phyloP scores from a whole-genome alignment of 2,329 filamentous ascomycete genomes.

The Eutypa lata region DNA sequence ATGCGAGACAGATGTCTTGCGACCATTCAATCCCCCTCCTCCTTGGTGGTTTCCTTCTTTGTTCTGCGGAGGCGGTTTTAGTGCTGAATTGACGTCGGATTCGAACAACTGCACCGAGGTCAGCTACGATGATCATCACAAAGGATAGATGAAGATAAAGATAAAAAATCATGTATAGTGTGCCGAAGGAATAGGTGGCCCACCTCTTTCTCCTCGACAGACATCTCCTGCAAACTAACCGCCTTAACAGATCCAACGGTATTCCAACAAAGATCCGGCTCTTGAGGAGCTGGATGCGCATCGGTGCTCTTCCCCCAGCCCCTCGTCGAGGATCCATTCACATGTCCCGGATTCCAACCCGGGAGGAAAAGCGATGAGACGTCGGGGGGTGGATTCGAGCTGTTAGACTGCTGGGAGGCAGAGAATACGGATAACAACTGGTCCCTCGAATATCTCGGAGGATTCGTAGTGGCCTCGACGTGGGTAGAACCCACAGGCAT shows the following conservation, averaged over 20 bases:
- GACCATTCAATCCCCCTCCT: slow-evolving; percentile 59
- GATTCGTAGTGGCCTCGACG: slow-evolving; percentile 39
- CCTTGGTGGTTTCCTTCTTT: slow-evolving; percentile 57
- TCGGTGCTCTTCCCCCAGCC: slow-evolving; percentile 79
- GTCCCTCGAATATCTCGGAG: slow-evolving; percentile 72
- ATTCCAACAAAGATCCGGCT: slow-evolving; percentile 94
- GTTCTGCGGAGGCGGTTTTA: slow-evolving; percentile 81
- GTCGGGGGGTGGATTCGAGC: slow-evolving; percentile 53
- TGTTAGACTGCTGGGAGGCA: slow-evolving; percentile 41
- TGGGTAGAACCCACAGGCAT: slow-evolving; percentile 52
- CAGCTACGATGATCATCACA: slow-evolving; percentile 15
- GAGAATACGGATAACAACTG: slow-evolving; percentile 73
- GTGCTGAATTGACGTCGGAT: slow-evolving; percentile 85
- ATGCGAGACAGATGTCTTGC: slow-evolving; percentile 81
- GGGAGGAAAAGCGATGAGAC: slow-evolving; percentile 67
- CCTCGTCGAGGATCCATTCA: slow-evolving; percentile 60
- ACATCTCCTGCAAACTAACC: slow-evolving; percentile 70
- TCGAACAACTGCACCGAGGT: slow-evolving; percentile 63
- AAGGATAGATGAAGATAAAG: no score
- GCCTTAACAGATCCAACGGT: slow-evolving; percentile 65
- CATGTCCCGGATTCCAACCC: slow-evolving; percentile 74
- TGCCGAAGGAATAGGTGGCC: slow-evolving; percentile 21
- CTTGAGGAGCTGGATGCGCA: slow-evolving; percentile 67
- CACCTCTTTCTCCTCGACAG: slow-evolving; percentile 58
- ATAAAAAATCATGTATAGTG: no score